phyloP scores from a whole-genome alignment of 495 filamentous ascomycete species.

The Neurospora sp. region DNA sequence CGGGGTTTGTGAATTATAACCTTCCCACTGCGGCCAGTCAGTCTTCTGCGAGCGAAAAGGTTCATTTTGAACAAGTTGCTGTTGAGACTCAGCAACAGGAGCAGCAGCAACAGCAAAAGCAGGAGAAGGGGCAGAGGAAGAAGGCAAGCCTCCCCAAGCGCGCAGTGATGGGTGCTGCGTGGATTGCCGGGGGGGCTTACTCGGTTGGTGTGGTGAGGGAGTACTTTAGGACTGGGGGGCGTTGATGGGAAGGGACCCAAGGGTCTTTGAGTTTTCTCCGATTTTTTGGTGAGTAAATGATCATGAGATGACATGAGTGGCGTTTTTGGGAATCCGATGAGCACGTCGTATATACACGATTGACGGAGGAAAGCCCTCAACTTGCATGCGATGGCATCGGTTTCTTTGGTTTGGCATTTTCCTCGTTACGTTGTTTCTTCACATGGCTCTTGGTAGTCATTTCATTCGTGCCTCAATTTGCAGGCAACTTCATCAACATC shows the following conservation, averaged over 20 bases:
- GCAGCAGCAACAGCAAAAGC: slow-evolving; percentile 10
- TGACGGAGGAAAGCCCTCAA: not conserved
- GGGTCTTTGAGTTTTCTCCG: slow-evolving; percentile 29
- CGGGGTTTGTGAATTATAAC: slow-evolving; percentile 50
- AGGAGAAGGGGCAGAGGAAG: slow-evolving; percentile 20
- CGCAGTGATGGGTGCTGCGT: slow-evolving; percentile 46
- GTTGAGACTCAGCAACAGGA: not conserved
- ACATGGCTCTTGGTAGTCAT: not conserved
- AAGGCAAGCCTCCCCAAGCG: slow-evolving; percentile 35
- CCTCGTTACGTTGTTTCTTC: not conserved
- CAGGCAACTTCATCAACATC: not conserved
- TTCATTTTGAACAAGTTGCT: slow-evolving; percentile 47
- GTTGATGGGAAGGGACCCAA: slow-evolving; percentile 43
- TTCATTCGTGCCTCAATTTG: not conserved
- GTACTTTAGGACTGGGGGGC: slow-evolving; percentile 51
- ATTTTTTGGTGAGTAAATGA: not conserved
- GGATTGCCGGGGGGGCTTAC: slow-evolving; percentile 55
- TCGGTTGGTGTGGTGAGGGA: slow-evolving; percentile 59
- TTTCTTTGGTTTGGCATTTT: not conserved
- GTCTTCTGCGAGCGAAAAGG: slow-evolving; percentile 22
- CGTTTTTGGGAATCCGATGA: not conserved
- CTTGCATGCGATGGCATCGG: not conserved
- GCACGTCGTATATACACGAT: not conserved
- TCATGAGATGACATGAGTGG: not conserved
- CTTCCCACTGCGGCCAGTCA: slow-evolving; percentile 25